Percentiles rank a stretch among this genome's conserved stretches.
These are phyloP conservation scores for Dujonia santamariae DNA, from an alignment of 1,139 yeast genomes.

Conservation along the genomic window DNA sequence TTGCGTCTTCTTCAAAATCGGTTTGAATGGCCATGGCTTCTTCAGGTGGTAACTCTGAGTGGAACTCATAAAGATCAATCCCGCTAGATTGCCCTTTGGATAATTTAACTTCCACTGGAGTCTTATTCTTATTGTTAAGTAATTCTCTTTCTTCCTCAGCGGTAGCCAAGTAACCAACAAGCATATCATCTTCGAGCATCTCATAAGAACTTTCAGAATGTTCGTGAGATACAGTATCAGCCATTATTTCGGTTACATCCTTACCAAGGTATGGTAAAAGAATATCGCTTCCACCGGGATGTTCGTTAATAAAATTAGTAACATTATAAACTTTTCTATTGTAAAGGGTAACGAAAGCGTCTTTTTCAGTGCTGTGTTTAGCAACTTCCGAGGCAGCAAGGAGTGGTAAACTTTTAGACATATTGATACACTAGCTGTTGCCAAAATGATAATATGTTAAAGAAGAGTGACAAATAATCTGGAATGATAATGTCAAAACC, in stretches of 20 bases:
- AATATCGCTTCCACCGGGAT: slow-evolving; percentile 83
- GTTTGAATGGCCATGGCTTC: slow-evolving; percentile 75
- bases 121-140: slow-evolving; percentile 37
- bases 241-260: slow-evolving; percentile 77
- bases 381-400: slow-evolving; percentile 38
- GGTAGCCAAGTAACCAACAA: slow-evolving; percentile 47
- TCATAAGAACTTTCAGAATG: slow-evolving; percentile 90
- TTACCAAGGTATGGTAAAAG: slow-evolving; percentile 77
- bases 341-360: slow-evolving; percentile 78
- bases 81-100: slow-evolving; percentile 16
- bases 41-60: slow-evolving; percentile 65
- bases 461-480: too few relatives aligned
- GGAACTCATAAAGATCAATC: slow-evolving; percentile 41
- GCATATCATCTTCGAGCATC: slow-evolving; percentile 72
- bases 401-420: slow-evolving; percentile 33
- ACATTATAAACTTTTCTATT: slow-evolving; percentile 79
- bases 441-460: too few relatives aligned
- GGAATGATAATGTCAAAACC: too few relatives aligned
- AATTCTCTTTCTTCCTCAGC: slow-evolving; percentile 42
- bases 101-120: slow-evolving; percentile 43
- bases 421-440: slow-evolving; percentile 7
- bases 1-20: slow-evolving; percentile 66
- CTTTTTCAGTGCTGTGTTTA: slow-evolving; percentile 47
- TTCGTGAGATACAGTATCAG: slow-evolving; percentile 64
- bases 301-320: slow-evolving; percentile 72